These are phyloP conservation scores for Ceratocystis alfenasii DNA, from an alignment of 2,329 filamentous ascomycete species.

Conservation along the genomic window DNA sequence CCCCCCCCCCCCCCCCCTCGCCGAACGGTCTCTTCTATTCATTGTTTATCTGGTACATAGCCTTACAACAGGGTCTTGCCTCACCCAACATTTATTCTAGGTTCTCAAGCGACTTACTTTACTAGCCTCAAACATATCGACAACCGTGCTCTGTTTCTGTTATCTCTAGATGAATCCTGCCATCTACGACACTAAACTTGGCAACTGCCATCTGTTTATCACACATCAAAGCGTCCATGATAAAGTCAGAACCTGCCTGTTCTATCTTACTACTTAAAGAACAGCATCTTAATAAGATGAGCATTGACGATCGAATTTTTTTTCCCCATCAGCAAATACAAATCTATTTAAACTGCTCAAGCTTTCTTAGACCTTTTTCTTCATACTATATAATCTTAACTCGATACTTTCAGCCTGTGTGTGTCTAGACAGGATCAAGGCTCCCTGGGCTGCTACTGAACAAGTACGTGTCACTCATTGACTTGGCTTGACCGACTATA, in stretches of 20 bases:
- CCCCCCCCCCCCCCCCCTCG: neutral
- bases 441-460: too few species aligned
- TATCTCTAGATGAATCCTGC: neutral
- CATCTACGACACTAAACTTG: neutral
- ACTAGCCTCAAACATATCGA: neutral
- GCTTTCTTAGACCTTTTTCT: neutral
- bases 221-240: neutral
- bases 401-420: too few species aligned
- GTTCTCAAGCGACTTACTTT: neutral
- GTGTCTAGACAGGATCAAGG: too few species aligned
- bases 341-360: neutral
- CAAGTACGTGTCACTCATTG: too few species aligned
- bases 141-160: neutral
- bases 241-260: neutral
- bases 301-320: neutral
- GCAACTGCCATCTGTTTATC: slow-evolving; percentile 1
- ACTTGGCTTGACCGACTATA: too few species aligned
- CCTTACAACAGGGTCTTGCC: neutral
- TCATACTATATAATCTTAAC: neutral
- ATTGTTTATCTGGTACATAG: too few species aligned
- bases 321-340: neutral
- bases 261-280: neutral
- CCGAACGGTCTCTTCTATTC: too few species aligned
- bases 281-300: neutral
- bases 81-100: neutral